These are phyloP conservation scores for Calonectria hawksworthii DNA, from an alignment of 2,329 filamentous ascomycete species.

Conservation along the genomic window DNA sequence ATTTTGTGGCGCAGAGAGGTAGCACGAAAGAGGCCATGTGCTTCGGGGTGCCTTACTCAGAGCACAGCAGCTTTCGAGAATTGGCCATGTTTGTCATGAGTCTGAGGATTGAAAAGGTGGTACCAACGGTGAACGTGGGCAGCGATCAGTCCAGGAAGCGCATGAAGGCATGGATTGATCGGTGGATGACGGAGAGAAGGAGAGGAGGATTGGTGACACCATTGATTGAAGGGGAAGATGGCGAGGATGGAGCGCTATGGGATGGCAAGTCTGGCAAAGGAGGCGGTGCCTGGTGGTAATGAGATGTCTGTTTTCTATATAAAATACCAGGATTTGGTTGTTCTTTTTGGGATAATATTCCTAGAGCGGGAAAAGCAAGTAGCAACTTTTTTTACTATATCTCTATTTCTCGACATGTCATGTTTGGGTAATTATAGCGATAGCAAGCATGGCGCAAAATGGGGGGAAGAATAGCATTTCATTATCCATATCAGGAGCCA, in stretches of 20 bases:
- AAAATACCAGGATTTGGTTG: neutral
- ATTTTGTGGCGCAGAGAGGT: slow-evolving; percentile 86
- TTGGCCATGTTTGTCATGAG: slow-evolving; percentile 93
- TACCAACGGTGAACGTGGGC: slow-evolving; percentile 91
- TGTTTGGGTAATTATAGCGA: neutral
- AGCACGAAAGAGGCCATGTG: slow-evolving; percentile 87
- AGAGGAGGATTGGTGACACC: slow-evolving; percentile 66
- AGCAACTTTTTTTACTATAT: neutral
- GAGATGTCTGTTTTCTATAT: neutral
- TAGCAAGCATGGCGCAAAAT: slow-evolving; percentile 5
- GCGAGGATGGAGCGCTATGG: slow-evolving; percentile 52
- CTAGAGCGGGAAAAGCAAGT: neutral
- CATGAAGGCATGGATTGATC: slow-evolving; percentile 76
- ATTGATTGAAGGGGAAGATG: slow-evolving; percentile 56
- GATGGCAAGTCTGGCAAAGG: slow-evolving; percentile 56
- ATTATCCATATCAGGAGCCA: slow-evolving; percentile 48
- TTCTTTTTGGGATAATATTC: neutral
- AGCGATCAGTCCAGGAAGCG: slow-evolving; percentile 68
- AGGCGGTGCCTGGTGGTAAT: slow-evolving; percentile 57
- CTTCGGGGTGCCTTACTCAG: slow-evolving; percentile 95
- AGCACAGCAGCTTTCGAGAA: slow-evolving; percentile 96
- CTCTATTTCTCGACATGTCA: neutral
- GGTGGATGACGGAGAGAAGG: slow-evolving; percentile 71
- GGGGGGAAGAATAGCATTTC: slow-evolving; percentile 38
- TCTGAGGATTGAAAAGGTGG: slow-evolving; percentile 87